Evolutionary conservation across 2,329 filamentous ascomycete genomes (phyloP).

Genomic region (Aspergillus aculeatinus): DNA sequence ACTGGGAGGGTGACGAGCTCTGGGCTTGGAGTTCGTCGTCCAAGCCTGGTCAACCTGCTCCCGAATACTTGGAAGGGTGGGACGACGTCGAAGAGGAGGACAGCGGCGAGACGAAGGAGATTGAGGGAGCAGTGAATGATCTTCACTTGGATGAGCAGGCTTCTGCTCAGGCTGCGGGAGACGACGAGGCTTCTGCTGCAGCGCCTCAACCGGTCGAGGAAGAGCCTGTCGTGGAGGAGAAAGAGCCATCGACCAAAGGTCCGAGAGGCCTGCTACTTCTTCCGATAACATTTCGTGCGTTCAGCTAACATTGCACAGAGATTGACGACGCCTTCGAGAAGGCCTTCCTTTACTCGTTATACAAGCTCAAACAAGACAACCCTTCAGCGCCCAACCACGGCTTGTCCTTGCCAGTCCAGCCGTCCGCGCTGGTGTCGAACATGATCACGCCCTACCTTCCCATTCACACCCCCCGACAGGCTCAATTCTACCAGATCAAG

Average conservation of each 20-base stretch:
- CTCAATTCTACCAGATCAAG: slow-evolving; percentile 63
- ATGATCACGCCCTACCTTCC: slow-evolving; percentile 67
- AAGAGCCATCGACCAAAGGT: slow-evolving; percentile 58
- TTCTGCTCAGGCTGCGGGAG: slow-evolving; percentile 8
- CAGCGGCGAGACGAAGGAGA: slow-evolving; percentile 38
- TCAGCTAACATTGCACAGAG: slow-evolving; percentile 47
- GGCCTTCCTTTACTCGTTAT: slow-evolving; percentile 63
- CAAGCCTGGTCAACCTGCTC: slow-evolving; percentile 53
- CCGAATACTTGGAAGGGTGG: slow-evolving; percentile 56
- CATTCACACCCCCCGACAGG: slow-evolving; percentile 55
- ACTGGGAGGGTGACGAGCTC: slow-evolving; percentile 69
- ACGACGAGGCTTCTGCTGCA: slow-evolving; percentile 18
- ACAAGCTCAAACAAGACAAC: slow-evolving; percentile 59
- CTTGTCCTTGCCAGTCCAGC: slow-evolving; percentile 62
- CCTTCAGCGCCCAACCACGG: slow-evolving; percentile 53
- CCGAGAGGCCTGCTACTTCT: slow-evolving; percentile 25
- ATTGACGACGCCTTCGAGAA: slow-evolving; percentile 65
- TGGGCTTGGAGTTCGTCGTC: slow-evolving; percentile 62
- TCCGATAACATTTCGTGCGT: neutral
- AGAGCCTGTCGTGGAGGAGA: slow-evolving; percentile 40
- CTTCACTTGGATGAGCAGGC: slow-evolving; percentile 36
- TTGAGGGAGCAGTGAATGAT: slow-evolving; percentile 46
- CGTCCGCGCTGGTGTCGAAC: slow-evolving; percentile 62
- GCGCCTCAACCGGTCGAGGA: slow-evolving; percentile 22
- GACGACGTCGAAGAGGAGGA: slow-evolving; percentile 32